phyloP scores from a whole-genome alignment of 2,329 filamentous ascomycete species.

The Ophiostoma piceae region DNA sequence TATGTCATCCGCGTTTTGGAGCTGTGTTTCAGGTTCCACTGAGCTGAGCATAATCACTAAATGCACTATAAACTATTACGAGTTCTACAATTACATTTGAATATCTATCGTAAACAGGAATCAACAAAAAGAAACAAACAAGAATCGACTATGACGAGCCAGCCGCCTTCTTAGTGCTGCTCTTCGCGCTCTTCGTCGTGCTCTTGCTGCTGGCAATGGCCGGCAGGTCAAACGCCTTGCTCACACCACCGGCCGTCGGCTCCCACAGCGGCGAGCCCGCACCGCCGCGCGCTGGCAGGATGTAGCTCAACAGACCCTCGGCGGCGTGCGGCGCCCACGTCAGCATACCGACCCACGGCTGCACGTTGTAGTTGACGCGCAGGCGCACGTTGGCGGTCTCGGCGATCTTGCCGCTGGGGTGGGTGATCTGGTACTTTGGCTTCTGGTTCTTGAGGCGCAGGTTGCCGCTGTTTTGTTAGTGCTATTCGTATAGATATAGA shows the following conservation, averaged over 20 bases:
- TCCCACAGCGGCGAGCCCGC: conserved; percentile 48
- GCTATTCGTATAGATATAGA: too few species aligned
- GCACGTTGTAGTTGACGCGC: conserved; percentile 88
- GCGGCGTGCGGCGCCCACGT: conserved; percentile 63
- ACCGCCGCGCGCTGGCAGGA: conserved; percentile 19
- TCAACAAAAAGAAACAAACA: too few species aligned
- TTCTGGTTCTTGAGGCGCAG: conserved; percentile 76
- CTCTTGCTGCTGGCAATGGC: conserved; percentile 37
- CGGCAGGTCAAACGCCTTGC: conserved; percentile 60
- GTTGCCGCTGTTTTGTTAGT: too few species aligned
- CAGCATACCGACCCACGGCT: conserved; percentile 89
- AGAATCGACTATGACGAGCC: neutral
- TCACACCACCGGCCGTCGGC: conserved; percentile 58
- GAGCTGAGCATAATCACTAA: neutral
- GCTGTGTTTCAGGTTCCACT: neutral
- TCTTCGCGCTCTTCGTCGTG: conserved; percentile 17
- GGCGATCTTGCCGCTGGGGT: conserved; percentile 74
- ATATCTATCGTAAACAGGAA: neutral
- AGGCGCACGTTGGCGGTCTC: conserved; percentile 68
- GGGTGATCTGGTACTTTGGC: conserved; percentile 95
- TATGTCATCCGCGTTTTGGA: neutral
- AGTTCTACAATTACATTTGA: neutral
- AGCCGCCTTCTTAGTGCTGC: conserved; percentile 10
- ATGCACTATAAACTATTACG: neutral
- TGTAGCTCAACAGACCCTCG: conserved; percentile 16